Conservation (phyloP, 805 yeast species). For the Yamadazyma phyllophila region DNA sequence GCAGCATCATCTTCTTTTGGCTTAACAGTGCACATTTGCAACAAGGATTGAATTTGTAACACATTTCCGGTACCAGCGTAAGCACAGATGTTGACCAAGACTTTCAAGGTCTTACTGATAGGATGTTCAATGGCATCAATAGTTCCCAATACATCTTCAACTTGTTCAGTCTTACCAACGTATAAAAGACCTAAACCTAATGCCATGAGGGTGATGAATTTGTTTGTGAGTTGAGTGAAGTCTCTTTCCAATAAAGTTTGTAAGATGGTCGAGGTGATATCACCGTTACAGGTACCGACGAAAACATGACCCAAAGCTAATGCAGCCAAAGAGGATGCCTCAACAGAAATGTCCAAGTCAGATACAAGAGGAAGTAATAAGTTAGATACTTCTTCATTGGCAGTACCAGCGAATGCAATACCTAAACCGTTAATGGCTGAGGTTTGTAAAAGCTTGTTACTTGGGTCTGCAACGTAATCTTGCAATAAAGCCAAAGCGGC, state of each 20-base stretch:
- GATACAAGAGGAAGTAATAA: constrained; percentile 79
- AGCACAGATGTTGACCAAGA: constrained; percentile 87
- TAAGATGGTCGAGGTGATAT: constrained; percentile 85
- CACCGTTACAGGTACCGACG: constrained; percentile 95
- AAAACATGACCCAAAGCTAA: constrained; percentile 90
- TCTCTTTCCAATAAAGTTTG: constrained; percentile 89
- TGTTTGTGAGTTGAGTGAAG: constrained; percentile 69
- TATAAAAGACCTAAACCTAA: constrained; percentile 88
- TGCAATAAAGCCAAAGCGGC: constrained; percentile 84
- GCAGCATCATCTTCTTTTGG: constrained; percentile 46
- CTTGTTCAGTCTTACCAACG: constrained; percentile 92
- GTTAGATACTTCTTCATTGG: constrained; percentile 77
- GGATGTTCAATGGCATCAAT: constrained; percentile 95
- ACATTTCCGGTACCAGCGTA: constrained; percentile 98
- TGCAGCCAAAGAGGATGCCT: constrained; percentile 81
- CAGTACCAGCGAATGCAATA: constrained; percentile 91
- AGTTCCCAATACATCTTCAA: constrained; percentile 90
- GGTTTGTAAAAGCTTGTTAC: constrained; percentile 59
- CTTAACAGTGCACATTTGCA: constrained; percentile 83
- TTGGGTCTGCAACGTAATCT: constrained; percentile 69
- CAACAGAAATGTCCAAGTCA: constrained; percentile 71
- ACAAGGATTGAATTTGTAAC: constrained; percentile 83
- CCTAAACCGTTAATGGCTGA: constrained; percentile 91
- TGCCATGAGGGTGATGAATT: constrained; percentile 88
- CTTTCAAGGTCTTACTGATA: constrained; percentile 82